Conservation (phyloP, 2,329 filamentous ascomycete genomes). For the Teratosphaeria epicoccoides region DNA sequence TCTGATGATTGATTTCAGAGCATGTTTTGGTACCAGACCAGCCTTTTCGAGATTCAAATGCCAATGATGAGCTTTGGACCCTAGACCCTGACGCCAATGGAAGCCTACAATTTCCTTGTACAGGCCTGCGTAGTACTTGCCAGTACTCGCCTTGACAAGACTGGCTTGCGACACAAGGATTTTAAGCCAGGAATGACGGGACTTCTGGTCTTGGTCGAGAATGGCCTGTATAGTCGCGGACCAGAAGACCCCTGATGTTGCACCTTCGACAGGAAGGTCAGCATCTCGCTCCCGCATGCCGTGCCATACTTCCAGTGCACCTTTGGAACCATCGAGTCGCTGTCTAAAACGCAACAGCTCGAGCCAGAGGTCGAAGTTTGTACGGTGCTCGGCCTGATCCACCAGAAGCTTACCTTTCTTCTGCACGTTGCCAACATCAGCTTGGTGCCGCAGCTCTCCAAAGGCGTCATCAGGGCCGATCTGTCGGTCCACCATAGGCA, state of each 20-base stretch:
- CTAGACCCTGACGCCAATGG: slow-evolving; percentile 22
- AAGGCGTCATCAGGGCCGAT: slow-evolving; percentile 1
- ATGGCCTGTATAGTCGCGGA: slow-evolving; percentile 33
- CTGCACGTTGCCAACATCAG: slow-evolving; percentile 15
- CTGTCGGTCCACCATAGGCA: slow-evolving; percentile 1
- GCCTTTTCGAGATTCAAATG: slow-evolving; percentile 27
- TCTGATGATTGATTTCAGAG: slow-evolving; percentile 11
- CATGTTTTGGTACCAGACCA: slow-evolving; percentile 22
- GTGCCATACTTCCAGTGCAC: slow-evolving; percentile 35
- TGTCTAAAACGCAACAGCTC: slow-evolving; percentile 31
- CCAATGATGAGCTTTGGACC: slow-evolving; percentile 17
- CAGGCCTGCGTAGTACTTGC: slow-evolving; percentile 27
- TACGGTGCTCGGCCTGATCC: slow-evolving; percentile 18
- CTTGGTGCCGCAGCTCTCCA: slow-evolving; percentile 21
- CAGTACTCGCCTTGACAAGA: slow-evolving; percentile 30
- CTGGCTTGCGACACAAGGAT: slow-evolving; percentile 32
- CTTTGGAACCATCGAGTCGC: slow-evolving; percentile 31
- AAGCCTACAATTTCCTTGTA: slow-evolving; percentile 37
- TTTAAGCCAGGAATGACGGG: slow-evolving; percentile 11
- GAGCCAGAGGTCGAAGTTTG: slow-evolving; percentile 31
- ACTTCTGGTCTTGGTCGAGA: slow-evolving; percentile 10
- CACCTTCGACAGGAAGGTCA: slow-evolving; percentile 30
- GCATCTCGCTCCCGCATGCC: slow-evolving; percentile 28
- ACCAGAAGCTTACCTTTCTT: slow-evolving; percentile 19
- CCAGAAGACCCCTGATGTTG: slow-evolving; percentile 37